Evolutionary conservation across 768 basidiomycete species (phyloP).

Genomic region (Tulasnella calospora): DNA sequence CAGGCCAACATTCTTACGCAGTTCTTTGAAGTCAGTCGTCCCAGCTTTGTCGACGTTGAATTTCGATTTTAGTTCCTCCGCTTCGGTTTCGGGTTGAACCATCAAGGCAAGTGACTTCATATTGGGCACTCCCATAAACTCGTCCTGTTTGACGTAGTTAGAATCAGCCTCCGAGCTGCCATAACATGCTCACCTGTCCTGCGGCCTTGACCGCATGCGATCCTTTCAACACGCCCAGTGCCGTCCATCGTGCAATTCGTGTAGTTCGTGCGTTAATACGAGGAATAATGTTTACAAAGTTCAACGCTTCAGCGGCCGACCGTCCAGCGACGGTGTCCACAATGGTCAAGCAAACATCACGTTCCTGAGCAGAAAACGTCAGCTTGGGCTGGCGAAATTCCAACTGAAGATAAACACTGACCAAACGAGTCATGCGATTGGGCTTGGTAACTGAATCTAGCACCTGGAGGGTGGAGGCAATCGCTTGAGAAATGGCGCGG

Average conservation of each 20-base stretch:
- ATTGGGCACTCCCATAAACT: background rate
- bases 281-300: background rate
- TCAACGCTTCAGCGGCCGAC: background rate
- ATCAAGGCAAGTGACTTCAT: background rate
- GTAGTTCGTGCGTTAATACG: background rate
- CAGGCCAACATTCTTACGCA: background rate
- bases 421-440: background rate
- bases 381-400: background rate
- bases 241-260: conserved; percentile 18
- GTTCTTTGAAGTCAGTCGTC: background rate
- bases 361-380: background rate
- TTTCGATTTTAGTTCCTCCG: background rate
- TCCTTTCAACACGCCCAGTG: conserved; percentile 13
- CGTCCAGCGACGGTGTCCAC: background rate
- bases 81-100: background rate
- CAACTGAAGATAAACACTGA: background rate
- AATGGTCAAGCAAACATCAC: background rate
- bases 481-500: background rate
- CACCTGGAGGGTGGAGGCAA: background rate
- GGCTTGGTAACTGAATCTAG: background rate
- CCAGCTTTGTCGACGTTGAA: background rate
- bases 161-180: background rate
- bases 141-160: background rate
- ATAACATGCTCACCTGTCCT: background rate
- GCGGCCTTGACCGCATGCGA: background rate